Evolutionary conservation across 2,329 filamentous ascomycete species (phyloP), one percentile per base, ranked within the genome.

Genomic region (Mycosphaerella sp.): DNA sequence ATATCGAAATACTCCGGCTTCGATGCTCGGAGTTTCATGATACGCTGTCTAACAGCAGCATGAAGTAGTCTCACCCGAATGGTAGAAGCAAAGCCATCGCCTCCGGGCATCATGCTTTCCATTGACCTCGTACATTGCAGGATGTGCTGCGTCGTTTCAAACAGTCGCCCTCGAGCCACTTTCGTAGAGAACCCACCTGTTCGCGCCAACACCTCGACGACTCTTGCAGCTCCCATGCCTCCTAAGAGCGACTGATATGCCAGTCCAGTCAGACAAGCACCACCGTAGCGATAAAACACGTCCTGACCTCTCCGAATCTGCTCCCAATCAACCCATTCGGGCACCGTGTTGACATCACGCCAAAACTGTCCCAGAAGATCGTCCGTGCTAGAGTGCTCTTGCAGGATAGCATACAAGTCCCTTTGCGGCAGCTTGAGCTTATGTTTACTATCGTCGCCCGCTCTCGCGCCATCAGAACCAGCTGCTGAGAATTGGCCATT

Each of bases 141-240:
- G 10, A 88, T 80, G 68, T 88, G 84, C 66, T 90, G 87, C 2
- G 85, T 84, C 1, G 87, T 91, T 69, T 91, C 86, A 48, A 84
- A 80, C 3, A 86, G 69, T 46, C 87, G 76, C 12, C 81, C 79
- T 54, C 81, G 78, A 4, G 85, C 85, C 3, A 87, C 82, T 59
- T 82, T 81, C 1, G 80, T 78, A 10, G 80, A 80, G 67, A 91
- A 92, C 0, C 87, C 87, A 10, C 86, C 86, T 0, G 87, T 91
- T 17, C 86, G 76, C 2, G 83, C 78, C 9, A 92, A 75, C 0
- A 86, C 88, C 67, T 91, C 86, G 8, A 87, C 85, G 0, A 90
- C 82, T 34, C 86, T 76, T 6, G 78, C 80, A n/a, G 84, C 82
- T 3, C 83, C 86, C 84, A 87, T 85, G 2, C 84, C 84, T 4